Base-by-base conservation (phyloP, 495 filamentous ascomycete species). In the Xylaria longipes region DNA sequence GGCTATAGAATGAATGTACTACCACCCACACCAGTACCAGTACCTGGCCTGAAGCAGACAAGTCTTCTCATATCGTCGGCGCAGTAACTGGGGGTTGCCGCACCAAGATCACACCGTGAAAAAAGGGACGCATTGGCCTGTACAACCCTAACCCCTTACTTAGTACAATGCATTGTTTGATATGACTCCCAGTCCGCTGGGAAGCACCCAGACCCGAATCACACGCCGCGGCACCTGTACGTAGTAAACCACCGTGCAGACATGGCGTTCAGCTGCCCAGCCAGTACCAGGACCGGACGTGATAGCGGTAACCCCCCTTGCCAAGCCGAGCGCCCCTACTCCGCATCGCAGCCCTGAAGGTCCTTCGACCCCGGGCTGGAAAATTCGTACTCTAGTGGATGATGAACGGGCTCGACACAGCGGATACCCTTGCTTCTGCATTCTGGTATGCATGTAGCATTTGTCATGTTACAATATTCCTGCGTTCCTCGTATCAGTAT, bases 391-490 rank as follows among this genome's bases (percentile, higher is more conserved):
- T 48, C 46, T 48, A 71, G 41, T 71, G 69, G 69, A 50, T 62
- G 6, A 31, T 60, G 3, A 25, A 48, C 33, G 50, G 61, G 27
- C 50, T 71, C 50, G 41, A 50, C 33, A 66, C 52, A 66, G 65
- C 37, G 62, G n/a, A 25, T 20, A 60, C 48, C 69, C 69, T 50
- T 35, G 61, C 41, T 39, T 60, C 48, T 64, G 58, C 62, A 71
- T 20, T 66, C 62, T 37, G 52, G 52, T 71, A 71, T 71, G 69
- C 69, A 66, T 71, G 69, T 65, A 29, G 50, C 69, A 71, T 71
- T 71, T 71, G 69, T 71, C 69, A 71, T 71, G 69, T 71, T 71
- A 65, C 62, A 66, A 58, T 57, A 71, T 46, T 66, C 61, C 33
- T 71, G 62, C 50, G 52, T 58, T 57, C 50, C 43, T 66, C 69